Conservation (phyloP, 768 basidiomycete genomes). For the Lactarius trivialis region DNA sequence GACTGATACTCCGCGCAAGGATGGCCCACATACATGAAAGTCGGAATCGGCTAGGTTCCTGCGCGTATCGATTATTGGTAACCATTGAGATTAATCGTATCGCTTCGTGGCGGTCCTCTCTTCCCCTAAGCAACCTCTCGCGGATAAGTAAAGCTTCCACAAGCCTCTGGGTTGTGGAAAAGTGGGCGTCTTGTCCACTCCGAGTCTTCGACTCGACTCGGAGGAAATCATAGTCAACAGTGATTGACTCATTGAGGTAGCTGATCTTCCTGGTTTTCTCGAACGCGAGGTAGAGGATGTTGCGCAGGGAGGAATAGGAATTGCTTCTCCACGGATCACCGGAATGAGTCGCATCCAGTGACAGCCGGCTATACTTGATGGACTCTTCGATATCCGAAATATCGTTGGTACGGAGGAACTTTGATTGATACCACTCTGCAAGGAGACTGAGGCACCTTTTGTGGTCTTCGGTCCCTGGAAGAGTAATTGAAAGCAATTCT, state of each 20-base stretch:
- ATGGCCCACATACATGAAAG: too few species aligned
- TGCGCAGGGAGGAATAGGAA: neutral
- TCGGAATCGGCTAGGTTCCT: too few species aligned
- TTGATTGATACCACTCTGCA: neutral
- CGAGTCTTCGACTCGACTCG: too few species aligned
- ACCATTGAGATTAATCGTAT: too few species aligned
- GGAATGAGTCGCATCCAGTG: too few species aligned
- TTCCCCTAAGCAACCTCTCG: neutral
- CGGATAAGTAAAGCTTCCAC: neutral
- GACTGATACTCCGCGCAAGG: too few species aligned
- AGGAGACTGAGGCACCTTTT: neutral
- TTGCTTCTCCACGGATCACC: neutral
- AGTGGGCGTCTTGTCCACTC: neutral
- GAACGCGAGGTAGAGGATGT: conserved; percentile 3
- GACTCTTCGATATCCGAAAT: neutral
- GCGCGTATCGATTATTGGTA: too few species aligned
- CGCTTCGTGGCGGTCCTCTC: too few species aligned
- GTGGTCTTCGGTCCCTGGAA: neutral
- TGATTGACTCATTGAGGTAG: conserved; percentile 8
- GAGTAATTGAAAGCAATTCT: too few species aligned
- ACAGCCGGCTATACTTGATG: too few species aligned
- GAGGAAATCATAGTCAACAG: neutral
- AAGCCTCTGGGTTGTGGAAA: neutral
- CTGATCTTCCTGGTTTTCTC: neutral
- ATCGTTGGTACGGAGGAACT: conserved; percentile 1